A percentile compares a stretch with the other conserved stretches of the same genome.
These are phyloP conservation scores for Chlamydomonas sp. DNA, from an alignment of 139 green algal genomes.

Conservation along the genomic window DNA sequence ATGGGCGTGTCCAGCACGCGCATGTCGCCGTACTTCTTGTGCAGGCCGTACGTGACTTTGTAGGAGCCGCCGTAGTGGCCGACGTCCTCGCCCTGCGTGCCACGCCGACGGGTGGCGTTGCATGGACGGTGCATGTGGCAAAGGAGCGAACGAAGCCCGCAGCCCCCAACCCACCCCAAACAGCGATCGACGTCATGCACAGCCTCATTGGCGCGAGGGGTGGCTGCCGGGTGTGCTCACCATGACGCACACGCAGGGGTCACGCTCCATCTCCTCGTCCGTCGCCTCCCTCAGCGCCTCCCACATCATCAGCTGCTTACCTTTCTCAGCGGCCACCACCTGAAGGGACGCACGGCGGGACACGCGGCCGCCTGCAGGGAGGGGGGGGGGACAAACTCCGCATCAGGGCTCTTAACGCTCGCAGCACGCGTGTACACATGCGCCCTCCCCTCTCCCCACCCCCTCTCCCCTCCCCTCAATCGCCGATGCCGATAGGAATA, in stretches of 20 bases:
- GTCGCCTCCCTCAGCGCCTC: slow-evolving; percentile 78
- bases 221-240: slow-evolving; percentile 29
- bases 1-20: slow-evolving; percentile 92
- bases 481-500: too few species aligned
- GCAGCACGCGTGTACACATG: too few species aligned
- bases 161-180: too few species aligned
- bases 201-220: too few species aligned
- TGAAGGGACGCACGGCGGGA: not conserved
- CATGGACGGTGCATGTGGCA: not conserved
- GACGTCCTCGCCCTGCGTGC: slow-evolving; percentile 80
- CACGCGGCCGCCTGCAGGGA: not conserved
- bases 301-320: slow-evolving; percentile 87
- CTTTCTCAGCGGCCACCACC: slow-evolving; percentile 36
- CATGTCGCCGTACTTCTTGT: slow-evolving; percentile 96
- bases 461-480: too few species aligned
- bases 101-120: not conserved
- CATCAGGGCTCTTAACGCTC: too few species aligned
- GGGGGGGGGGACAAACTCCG: not conserved
- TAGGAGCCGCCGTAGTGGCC: slow-evolving; percentile 93
- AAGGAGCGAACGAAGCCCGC: not conserved
- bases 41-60: slow-evolving; percentile 85
- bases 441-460: too few species aligned
- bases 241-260: slow-evolving; percentile 85
- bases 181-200: too few species aligned
- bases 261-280: slow-evolving; percentile 93